Conservation (phyloP, 495 filamentous ascomycete species). For the Amniculicola lignicola region DNA sequence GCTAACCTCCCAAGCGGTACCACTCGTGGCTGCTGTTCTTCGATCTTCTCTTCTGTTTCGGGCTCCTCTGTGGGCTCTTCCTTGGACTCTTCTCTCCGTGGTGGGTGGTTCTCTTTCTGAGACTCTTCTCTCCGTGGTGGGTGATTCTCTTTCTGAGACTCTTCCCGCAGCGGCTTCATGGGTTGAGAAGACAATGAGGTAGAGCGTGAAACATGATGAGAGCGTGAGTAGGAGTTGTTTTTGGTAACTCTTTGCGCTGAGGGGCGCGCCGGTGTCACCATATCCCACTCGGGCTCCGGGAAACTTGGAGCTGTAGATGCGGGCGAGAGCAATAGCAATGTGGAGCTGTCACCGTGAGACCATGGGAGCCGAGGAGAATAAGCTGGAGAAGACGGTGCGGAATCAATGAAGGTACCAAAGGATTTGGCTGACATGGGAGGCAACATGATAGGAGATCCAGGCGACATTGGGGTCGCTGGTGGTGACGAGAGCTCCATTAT, state of each 20-base stretch:
- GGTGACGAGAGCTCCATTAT: conserved; percentile 1
- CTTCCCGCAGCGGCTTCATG: not conserved
- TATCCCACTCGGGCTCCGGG: conserved; percentile 18
- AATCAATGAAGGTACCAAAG: conserved; percentile 30
- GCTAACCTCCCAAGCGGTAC: conserved; percentile 13
- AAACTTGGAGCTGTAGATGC: conserved; percentile 1
- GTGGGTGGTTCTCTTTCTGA: conserved; percentile 6
- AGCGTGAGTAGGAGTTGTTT: not conserved
- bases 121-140: not conserved
- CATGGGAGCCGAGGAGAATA: conserved; percentile 15
- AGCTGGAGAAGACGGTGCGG: conserved; percentile 23
- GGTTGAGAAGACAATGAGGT: not conserved
- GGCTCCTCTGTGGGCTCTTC: not conserved
- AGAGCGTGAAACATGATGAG: not conserved
- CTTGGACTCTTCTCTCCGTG: not conserved
- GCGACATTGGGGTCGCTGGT: not conserved
- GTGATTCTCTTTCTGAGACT: not conserved
- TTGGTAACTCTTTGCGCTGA: not conserved
- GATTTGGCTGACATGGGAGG: conserved; percentile 29
- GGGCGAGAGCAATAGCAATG: conserved; percentile 13
- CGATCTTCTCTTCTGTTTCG: not conserved
- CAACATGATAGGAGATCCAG: conserved; percentile 8
- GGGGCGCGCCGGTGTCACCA: conserved; percentile 16
- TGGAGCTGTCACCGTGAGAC: conserved; percentile 17
- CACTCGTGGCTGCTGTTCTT: not conserved